These are phyloP conservation scores for Cladorrhinum sp. DNA, from an alignment of 2,329 filamentous ascomycete species.

Conservation along the genomic window DNA sequence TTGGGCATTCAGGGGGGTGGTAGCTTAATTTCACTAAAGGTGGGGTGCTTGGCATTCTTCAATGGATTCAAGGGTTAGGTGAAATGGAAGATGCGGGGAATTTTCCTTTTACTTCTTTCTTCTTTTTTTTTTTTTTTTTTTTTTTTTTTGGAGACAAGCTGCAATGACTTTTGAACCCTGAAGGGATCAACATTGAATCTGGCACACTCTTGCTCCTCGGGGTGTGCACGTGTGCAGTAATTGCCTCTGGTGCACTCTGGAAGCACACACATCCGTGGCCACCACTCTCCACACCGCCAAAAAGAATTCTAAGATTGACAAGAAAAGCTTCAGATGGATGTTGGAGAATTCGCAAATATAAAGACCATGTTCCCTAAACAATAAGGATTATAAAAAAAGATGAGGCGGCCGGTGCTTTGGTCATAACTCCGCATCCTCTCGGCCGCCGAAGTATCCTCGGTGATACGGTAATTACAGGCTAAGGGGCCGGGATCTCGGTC, in stretches of 20 bases:
- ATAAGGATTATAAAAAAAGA: too few species aligned
- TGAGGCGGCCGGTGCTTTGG: not conserved
- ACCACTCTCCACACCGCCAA: not conserved
- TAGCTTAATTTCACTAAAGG: not conserved
- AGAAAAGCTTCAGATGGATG: not conserved
- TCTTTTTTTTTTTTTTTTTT: not conserved
- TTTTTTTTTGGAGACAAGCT: not conserved
- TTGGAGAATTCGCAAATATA: not conserved
- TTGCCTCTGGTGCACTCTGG: not conserved
- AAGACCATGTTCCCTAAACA: not conserved
- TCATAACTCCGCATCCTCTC: not conserved
- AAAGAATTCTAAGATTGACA: not conserved
- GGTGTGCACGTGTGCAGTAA: not conserved
- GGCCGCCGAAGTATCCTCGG: constrained; percentile 4
- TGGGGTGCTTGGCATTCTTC: not conserved
- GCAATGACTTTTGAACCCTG: too few species aligned
- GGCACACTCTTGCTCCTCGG: too few species aligned
- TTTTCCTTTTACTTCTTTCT: not conserved
- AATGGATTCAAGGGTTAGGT: not conserved
- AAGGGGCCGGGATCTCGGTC: not conserved
- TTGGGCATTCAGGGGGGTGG: not conserved
- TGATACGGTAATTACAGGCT: constrained; percentile 2
- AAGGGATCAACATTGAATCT: too few species aligned
- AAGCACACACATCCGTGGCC: not conserved
- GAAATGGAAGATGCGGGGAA: not conserved